Percentiles rank a stretch among this genome's conserved stretches.
phyloP scores from a whole-genome alignment of 768 basidiomycete species.

The Rhodosporidiobolus sp. region DNA sequence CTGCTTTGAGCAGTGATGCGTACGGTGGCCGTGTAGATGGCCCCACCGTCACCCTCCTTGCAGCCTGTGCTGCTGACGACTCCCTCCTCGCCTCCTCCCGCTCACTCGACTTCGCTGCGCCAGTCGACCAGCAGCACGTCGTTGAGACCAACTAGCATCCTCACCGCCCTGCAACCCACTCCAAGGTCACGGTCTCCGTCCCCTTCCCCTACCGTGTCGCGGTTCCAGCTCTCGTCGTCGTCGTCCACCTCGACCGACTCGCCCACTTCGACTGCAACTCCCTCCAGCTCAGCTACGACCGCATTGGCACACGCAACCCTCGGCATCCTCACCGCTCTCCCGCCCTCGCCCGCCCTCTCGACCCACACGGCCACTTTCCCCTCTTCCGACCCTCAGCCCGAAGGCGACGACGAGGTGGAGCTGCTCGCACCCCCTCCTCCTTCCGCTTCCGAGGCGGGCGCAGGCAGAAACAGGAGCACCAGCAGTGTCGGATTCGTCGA shows the following conservation, averaged over 20 bases:
- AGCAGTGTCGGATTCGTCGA: slow-evolving; percentile 2
- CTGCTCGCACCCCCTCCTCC: not conserved
- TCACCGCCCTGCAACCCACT: not conserved
- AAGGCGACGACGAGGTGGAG: not conserved
- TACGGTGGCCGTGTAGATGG: no score
- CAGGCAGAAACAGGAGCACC: not conserved
- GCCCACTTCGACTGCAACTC: not conserved
- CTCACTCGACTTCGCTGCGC: no score
- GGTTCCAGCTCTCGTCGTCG: not conserved
- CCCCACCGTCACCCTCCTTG: no score
- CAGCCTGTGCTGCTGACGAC: no score
- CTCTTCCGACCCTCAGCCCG: not conserved
- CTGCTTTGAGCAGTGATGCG: no score
- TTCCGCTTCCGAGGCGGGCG: not conserved
- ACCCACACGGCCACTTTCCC: not conserved
- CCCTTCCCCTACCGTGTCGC: not conserved
- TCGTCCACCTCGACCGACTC: not conserved
- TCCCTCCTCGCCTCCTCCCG: no score
- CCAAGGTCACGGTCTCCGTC: slow-evolving; percentile 6
- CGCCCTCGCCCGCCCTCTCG: not conserved
- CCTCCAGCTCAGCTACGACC: no score
- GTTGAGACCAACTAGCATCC: no score
- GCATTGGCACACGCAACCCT: not conserved
- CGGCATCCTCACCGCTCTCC: not conserved
- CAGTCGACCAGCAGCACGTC: no score